phyloP scores from a whole-genome alignment of 805 yeast species.

The Lipomyces mesembrius region DNA sequence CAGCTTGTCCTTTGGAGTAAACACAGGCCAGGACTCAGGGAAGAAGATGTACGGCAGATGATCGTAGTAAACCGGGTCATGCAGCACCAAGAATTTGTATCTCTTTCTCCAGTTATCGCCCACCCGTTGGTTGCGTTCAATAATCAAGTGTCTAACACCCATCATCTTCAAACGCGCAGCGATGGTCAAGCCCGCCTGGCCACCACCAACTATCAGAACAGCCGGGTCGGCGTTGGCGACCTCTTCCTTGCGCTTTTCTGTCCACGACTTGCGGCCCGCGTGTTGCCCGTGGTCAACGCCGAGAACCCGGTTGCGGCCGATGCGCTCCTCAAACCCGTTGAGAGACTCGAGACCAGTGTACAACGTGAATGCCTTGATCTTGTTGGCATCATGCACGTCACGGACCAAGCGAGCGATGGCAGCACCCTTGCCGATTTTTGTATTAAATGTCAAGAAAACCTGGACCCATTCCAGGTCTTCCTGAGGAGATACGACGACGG shows the following conservation, averaged over 20 bases:
- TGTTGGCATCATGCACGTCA: conserved; percentile 43
- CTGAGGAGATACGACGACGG: conserved; percentile 44
- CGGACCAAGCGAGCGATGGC: conserved; percentile 45
- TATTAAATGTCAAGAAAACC: conserved; percentile 44
- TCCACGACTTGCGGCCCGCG: conserved; percentile 49
- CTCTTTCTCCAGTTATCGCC: conserved; percentile 55
- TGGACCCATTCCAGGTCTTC: conserved; percentile 48
- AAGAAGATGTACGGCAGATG: conserved; percentile 50
- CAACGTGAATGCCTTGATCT: conserved; percentile 46
- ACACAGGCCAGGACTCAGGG: conserved; percentile 52
- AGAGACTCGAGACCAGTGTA: conserved; percentile 48
- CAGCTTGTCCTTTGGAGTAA: conserved; percentile 52
- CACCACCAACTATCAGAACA: conserved; percentile 53
- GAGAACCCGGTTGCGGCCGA: conserved; percentile 45
- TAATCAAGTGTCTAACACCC: conserved; percentile 49
- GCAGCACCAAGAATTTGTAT: conserved; percentile 51
- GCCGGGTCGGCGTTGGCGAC: conserved; percentile 44
- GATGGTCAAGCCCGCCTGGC: conserved; percentile 52
- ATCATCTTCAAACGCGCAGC: conserved; percentile 51
- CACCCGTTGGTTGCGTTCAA: conserved; percentile 47
- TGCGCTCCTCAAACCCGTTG: conserved; percentile 45
- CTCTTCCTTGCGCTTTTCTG: conserved; percentile 44
- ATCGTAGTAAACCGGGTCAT: conserved; percentile 53
- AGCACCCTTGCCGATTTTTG: conserved; percentile 46
- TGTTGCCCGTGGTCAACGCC: conserved; percentile 52